Evolutionary conservation across 352 stramenopile species (phyloP), one percentile per base, ranked within the genome.

Genomic region (Phytophthora pistaciae): DNA sequence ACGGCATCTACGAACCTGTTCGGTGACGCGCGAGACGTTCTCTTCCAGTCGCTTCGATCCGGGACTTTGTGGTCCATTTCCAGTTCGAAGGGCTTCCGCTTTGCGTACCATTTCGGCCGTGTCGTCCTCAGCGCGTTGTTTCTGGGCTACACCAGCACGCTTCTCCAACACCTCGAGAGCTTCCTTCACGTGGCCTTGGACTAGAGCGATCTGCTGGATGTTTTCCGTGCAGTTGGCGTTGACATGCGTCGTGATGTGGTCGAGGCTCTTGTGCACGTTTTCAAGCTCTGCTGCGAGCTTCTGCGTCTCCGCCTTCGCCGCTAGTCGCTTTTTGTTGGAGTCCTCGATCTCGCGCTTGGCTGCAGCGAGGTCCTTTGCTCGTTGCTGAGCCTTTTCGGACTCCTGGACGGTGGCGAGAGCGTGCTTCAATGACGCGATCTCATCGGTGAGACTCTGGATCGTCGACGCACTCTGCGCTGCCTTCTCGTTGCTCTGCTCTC

Each of bases 251-350:
- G 69, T 79, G 38, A 91, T 73, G 46, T 90, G 82, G 13, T 66
- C 79, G 13, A 91, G 66, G 25, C 74, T 83, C 66, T 91, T 92
- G 60, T 95, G 87, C 16, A 90, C 72, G 25, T 68, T 84, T 55
- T 95, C 87, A 3, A 95, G 74, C 56, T 95, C 87, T 14, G 91
- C 74, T 1, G 85, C 85, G 9, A 95, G 78, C 58, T 92, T 92
- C 64, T 95, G 87, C 1, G 85, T 95, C 66, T 95, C 87, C 3
- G 87, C 83, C 48, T 95, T 95, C 0, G 87, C 87, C n/a, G 85
- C 85, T 7, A 95, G 58, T 3, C 87, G 83, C 68, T 95, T 95
- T 65, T 92, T 95, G 76, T 93, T 92, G 3, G 87, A 84, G 38
- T 92, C 84, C 64, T 93, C 87, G 23, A 93, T 83, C n/a, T 93